phyloP scores from a whole-genome alignment of 768 basidiomycete species.

The Lentinula lateritia region DNA sequence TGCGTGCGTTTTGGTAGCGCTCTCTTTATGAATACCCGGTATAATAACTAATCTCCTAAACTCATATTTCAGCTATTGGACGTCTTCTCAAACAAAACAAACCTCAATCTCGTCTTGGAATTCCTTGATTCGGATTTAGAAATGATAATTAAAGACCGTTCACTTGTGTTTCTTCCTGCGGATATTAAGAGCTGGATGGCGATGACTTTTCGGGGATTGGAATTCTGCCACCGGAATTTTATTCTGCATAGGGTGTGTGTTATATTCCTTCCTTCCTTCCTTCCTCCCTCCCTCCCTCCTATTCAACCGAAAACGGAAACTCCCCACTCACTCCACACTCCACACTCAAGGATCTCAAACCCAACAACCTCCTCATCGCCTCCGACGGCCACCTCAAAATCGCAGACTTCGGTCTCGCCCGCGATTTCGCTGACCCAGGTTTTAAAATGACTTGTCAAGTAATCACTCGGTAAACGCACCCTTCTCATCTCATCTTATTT shows the following conservation, averaged over 20 bases:
- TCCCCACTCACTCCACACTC: background rate
- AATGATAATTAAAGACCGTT: conserved; percentile 91
- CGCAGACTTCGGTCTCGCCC: conserved; percentile 97
- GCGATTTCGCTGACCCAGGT: conserved; percentile 93
- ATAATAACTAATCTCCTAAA: background rate
- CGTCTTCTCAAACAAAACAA: conserved; percentile 94
- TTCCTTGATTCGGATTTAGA: conserved; percentile 96
- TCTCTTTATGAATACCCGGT: background rate
- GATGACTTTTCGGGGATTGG: conserved; percentile 96
- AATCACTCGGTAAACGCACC: conserved; percentile 70
- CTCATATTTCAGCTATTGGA: conserved; percentile 68
- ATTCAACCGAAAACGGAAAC: background rate
- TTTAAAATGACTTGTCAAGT: conserved; percentile 98
- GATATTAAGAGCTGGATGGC: conserved; percentile 99
- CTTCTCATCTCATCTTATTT: no score
- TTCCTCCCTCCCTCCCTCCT: no score
- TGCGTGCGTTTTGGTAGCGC: conserved; percentile 37
- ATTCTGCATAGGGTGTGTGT: conserved; percentile 78
- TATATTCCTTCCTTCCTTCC: background rate
- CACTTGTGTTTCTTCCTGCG: conserved; percentile 86
- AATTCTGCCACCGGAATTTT: conserved; percentile 95
- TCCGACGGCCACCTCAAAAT: conserved; percentile 90
- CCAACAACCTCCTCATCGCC: conserved; percentile 95
- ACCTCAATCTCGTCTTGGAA: conserved; percentile 95
- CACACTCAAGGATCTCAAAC: conserved; percentile 81